A percentile compares a stretch with the other conserved stretches of the same genome.
phyloP scores from a whole-genome alignment of 2,329 filamentous ascomycete species.

The Ceratocystis destructans region DNA sequence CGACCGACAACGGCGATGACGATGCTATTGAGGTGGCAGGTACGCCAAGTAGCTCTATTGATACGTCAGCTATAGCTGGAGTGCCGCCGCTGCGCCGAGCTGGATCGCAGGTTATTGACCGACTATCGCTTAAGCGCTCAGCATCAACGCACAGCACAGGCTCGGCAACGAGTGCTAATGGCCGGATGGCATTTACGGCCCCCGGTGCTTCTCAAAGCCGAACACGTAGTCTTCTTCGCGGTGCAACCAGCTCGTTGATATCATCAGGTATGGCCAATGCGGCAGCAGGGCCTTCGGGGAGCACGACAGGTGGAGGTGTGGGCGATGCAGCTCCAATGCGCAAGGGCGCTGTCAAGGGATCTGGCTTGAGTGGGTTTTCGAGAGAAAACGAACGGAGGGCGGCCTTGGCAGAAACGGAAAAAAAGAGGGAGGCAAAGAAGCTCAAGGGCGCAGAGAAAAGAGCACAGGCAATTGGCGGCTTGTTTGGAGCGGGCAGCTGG shows the following conservation, averaged over 20 bases:
- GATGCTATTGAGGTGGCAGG: slow-evolving; percentile 22
- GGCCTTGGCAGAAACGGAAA: slow-evolving; percentile 42
- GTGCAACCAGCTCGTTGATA: slow-evolving; percentile 50
- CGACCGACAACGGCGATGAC: slow-evolving; percentile 29
- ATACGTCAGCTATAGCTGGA: slow-evolving; percentile 10
- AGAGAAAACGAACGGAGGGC: slow-evolving; percentile 44
- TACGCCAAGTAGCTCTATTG: slow-evolving; percentile 8
- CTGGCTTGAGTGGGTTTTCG: slow-evolving; percentile 47
- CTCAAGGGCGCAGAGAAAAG: slow-evolving; percentile 43
- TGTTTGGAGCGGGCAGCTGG: slow-evolving; percentile 45
- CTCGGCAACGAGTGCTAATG: slow-evolving; percentile 25
- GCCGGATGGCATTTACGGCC: slow-evolving; percentile 44
- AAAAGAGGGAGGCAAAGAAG: slow-evolving; percentile 44
- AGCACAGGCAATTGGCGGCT: slow-evolving; percentile 41
- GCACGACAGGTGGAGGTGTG: slow-evolving; percentile 20
- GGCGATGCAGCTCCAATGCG: slow-evolving; percentile 41
- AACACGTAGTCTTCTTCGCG: slow-evolving; percentile 52
- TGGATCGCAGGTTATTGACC: slow-evolving; percentile 48
- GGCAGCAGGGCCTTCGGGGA: slow-evolving; percentile 10
- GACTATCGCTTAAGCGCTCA: slow-evolving; percentile 54
- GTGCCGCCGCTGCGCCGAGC: slow-evolving; percentile 26
- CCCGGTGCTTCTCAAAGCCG: slow-evolving; percentile 38
- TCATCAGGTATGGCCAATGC: slow-evolving; percentile 26
- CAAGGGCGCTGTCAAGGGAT: slow-evolving; percentile 46
- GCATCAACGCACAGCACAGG: slow-evolving; percentile 28